These are phyloP conservation scores for Beauveria sp. DNA, from an alignment of 2,329 filamentous ascomycete genomes.

Conservation along the genomic window DNA sequence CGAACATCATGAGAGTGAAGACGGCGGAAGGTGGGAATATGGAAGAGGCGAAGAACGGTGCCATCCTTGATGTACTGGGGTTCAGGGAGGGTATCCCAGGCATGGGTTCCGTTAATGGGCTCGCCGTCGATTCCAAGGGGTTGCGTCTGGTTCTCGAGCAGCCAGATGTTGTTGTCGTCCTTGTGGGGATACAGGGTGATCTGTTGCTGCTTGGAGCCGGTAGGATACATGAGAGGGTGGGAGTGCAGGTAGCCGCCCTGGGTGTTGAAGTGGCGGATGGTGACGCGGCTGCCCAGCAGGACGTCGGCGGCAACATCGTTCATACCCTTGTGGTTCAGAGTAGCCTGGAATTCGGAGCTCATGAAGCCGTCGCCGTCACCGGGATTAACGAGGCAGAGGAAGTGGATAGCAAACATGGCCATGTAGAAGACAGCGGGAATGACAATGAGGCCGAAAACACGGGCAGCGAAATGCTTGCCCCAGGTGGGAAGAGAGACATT, in stretches of 20 bases:
- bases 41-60: constrained; percentile 73
- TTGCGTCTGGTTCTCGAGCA: constrained; percentile 93
- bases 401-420: constrained; percentile 96
- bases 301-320: constrained; percentile 90
- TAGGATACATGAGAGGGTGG: constrained; percentile 94
- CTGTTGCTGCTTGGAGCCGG: constrained; percentile 96
- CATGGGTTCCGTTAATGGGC: constrained; percentile 69
- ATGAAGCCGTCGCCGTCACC: constrained; percentile 98
- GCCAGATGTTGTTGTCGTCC: constrained; percentile 94
- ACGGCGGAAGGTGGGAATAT: constrained; percentile 73
- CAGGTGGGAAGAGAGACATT: constrained; percentile 80
- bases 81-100: constrained; percentile 71
- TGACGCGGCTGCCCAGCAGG: constrained; percentile 77
- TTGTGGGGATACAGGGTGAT: constrained; percentile 98
- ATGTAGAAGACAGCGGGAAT: constrained; percentile 89
- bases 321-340: constrained; percentile 94
- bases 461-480: constrained; percentile 89
- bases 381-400: constrained; percentile 84
- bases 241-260: constrained; percentile 97
- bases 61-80: constrained; percentile 69
- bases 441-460: constrained; percentile 83
- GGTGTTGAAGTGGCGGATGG: constrained; percentile 88
- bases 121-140: constrained; percentile 70
- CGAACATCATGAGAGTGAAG: constrained; percentile 95
- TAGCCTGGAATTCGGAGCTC: constrained; percentile 98